Evolutionary conservation across 805 yeast species (phyloP).

Genomic region (Candida ulmi): DNA sequence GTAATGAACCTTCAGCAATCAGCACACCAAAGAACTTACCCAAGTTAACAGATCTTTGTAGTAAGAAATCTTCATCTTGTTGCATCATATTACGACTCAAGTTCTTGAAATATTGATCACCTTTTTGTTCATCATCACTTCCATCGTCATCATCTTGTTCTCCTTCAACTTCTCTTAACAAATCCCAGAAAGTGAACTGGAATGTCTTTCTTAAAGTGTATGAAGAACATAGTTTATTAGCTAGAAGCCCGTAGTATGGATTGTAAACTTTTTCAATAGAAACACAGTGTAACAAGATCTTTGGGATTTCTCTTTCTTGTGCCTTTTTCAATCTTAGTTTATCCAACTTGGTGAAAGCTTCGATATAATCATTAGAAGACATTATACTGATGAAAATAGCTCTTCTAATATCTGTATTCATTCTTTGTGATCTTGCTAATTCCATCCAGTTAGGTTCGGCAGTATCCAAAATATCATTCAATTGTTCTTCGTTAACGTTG

Average conservation of each 20-base stretch:
- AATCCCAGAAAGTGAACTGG: slow-evolving; percentile 89
- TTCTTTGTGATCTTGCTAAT: slow-evolving; percentile 77
- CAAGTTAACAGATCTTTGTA: slow-evolving; percentile 58
- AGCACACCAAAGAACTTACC: slow-evolving; percentile 80
- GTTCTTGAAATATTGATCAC: slow-evolving; percentile 23
- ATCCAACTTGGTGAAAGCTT: slow-evolving; percentile 77
- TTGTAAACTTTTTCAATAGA: slow-evolving; percentile 78
- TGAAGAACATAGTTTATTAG: slow-evolving; percentile 67
- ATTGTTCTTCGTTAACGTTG: slow-evolving; percentile 13
- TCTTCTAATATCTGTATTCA: slow-evolving; percentile 93
- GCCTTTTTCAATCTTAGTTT: slow-evolving; percentile 70
- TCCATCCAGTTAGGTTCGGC: slow-evolving; percentile 78
- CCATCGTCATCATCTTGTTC: slow-evolving; percentile 31
- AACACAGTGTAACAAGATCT: slow-evolving; percentile 80
- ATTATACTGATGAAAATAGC: slow-evolving; percentile 91
- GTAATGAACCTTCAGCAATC: slow-evolving; percentile 66
- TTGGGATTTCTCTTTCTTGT: slow-evolving; percentile 85
- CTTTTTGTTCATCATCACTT: slow-evolving; percentile 30
- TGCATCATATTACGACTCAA: slow-evolving; percentile 27
- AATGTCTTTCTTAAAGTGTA: slow-evolving; percentile 77
- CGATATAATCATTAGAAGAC: slow-evolving; percentile 91
- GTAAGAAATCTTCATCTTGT: slow-evolving; percentile 46
- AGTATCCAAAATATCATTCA: slow-evolving; percentile 13
- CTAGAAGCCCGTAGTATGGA: slow-evolving; percentile 83
- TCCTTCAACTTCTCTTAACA: slow-evolving; percentile 62